Evolutionary conservation across 768 basidiomycete genomes (phyloP).

Genomic region (Leucocoprinus leucothites): DNA sequence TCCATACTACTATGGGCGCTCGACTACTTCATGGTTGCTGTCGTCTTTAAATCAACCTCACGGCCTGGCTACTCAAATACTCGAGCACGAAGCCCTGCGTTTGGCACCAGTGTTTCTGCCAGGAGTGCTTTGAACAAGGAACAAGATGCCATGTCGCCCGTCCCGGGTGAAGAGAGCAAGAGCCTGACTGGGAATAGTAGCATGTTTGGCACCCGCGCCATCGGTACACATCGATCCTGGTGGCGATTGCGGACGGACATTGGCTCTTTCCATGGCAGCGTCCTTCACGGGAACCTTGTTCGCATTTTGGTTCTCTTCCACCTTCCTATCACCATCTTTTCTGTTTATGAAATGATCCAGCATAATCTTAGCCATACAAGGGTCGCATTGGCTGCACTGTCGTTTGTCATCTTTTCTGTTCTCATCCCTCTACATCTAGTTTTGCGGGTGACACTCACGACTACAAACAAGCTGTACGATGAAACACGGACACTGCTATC

Average conservation of each 20-base stretch:
- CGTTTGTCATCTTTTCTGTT: constrained; percentile 79
- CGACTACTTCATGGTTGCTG: constrained; percentile 44
- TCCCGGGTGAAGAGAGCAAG: constrained; percentile 11
- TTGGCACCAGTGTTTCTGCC: constrained; percentile 18
- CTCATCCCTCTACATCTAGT: constrained; percentile 73
- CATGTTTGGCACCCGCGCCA: constrained; percentile 8
- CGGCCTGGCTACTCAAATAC: constrained; percentile 18
- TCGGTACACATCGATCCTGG: constrained; percentile 40
- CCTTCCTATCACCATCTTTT: constrained; percentile 90
- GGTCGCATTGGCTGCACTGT: constrained; percentile 75
- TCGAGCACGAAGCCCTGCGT: constrained; percentile 36
- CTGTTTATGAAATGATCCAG: constrained; percentile 80
- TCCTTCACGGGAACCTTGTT: constrained; percentile 87
- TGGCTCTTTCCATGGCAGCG: constrained; percentile 76
- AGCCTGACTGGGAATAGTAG: constrained; percentile 10
- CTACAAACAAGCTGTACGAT: constrained; percentile 90
- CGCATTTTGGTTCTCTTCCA: constrained; percentile 92
- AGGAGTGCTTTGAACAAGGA: constrained; percentile 42
- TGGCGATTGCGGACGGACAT: constrained; percentile 57
- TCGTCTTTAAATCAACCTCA: constrained; percentile 15
- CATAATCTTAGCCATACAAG: constrained; percentile 52
- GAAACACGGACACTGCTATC: constrained; percentile 89
- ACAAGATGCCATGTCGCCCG: constrained; percentile 7
- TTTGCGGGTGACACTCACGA: constrained; percentile 72
- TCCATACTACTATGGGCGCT: constrained; percentile 71